A percentile compares a stretch with the other conserved stretches of the same genome.
phyloP scores from a whole-genome alignment of 768 basidiomycete species.

The Boletus reticuloceps region DNA sequence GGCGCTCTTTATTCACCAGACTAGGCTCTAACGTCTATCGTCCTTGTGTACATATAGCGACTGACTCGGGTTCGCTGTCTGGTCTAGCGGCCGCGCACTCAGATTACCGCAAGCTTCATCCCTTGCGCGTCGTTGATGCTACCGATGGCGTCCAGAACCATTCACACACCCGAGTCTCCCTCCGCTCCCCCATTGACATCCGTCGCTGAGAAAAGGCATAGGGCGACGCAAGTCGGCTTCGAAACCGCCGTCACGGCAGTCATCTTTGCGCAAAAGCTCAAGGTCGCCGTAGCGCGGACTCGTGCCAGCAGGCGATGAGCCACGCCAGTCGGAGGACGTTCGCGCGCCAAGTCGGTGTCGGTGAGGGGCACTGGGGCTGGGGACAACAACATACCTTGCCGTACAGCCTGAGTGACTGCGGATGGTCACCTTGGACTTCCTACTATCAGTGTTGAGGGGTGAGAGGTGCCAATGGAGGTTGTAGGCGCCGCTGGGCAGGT shows the following conservation, averaged over 20 bases:
- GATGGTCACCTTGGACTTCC: neutral
- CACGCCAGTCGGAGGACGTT: neutral
- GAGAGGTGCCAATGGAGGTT: neutral
- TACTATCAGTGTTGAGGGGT: neutral
- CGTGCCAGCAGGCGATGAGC: neutral
- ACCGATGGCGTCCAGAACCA: too few species aligned
- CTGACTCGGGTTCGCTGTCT: too few species aligned
- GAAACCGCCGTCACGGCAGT: slow-evolving; percentile 22
- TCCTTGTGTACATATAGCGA: too few species aligned
- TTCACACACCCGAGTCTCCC: neutral
- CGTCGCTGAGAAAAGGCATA: neutral
- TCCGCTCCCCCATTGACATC: neutral
- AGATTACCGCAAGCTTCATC: too few species aligned
- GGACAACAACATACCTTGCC: neutral
- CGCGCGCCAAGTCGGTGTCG: slow-evolving; percentile 5
- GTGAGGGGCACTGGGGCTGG: neutral
- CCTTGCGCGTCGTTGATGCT: too few species aligned
- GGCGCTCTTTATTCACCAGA: too few species aligned
- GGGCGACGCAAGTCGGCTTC: slow-evolving; percentile 17
- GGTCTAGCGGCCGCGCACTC: too few species aligned
- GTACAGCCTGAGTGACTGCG: neutral
- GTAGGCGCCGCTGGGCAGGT: neutral
- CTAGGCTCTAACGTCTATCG: too few species aligned
- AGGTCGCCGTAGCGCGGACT: slow-evolving; percentile 16
- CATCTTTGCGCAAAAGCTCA: slow-evolving; percentile 23